These are phyloP conservation scores for Fraxinus sp. DNA, from an alignment of 305 asterid genomes.

Conservation along the genomic window DNA sequence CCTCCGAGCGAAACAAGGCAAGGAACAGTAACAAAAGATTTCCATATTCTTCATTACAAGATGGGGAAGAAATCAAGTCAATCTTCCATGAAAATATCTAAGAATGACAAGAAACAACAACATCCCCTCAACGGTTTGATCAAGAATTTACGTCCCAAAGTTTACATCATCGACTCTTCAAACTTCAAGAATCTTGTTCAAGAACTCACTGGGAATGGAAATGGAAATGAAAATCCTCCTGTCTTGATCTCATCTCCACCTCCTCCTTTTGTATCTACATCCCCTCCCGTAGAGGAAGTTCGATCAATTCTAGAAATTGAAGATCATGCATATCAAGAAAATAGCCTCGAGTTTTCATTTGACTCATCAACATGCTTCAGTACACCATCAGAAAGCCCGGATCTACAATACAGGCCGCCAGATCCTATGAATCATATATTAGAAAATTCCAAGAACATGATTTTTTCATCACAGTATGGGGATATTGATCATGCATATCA, in stretches of 20 bases:
- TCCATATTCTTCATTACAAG: background rate
- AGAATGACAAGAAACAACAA: slow-evolving; percentile 32
- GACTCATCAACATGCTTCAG: slow-evolving; percentile 29
- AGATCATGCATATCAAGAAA: slow-evolving; percentile 21
- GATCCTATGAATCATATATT: slow-evolving; percentile 15
- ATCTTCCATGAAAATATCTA: slow-evolving; percentile 28
- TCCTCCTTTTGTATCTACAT: slow-evolving; percentile 18
- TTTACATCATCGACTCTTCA: slow-evolving; percentile 59
- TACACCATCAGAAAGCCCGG: slow-evolving; percentile 27
- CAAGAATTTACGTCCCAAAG: slow-evolving; percentile 52
- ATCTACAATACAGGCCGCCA: slow-evolving; percentile 2
- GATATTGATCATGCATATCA: slow-evolving; percentile 30
- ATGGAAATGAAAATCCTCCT: slow-evolving; percentile 23
- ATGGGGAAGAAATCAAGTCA: slow-evolving; percentile 58
- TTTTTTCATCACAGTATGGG: slow-evolving; percentile 23
- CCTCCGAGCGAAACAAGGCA: slow-evolving; percentile 35
- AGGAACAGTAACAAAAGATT: slow-evolving; percentile 17
- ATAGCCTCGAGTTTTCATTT: slow-evolving; percentile 21
- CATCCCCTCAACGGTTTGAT: slow-evolving; percentile 24
- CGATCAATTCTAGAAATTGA: slow-evolving; percentile 26
- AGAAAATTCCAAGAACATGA: slow-evolving; percentile 23
- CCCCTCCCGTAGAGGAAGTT: slow-evolving; percentile 14
- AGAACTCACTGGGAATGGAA: slow-evolving; percentile 56
- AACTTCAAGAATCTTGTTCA: slow-evolving; percentile 76
- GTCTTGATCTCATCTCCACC: slow-evolving; percentile 27